Percentiles rank a stretch among this genome's conserved stretches.
Conservation (phyloP, 768 basidiomycete species). For the Stropharia rugosoannulata region DNA sequence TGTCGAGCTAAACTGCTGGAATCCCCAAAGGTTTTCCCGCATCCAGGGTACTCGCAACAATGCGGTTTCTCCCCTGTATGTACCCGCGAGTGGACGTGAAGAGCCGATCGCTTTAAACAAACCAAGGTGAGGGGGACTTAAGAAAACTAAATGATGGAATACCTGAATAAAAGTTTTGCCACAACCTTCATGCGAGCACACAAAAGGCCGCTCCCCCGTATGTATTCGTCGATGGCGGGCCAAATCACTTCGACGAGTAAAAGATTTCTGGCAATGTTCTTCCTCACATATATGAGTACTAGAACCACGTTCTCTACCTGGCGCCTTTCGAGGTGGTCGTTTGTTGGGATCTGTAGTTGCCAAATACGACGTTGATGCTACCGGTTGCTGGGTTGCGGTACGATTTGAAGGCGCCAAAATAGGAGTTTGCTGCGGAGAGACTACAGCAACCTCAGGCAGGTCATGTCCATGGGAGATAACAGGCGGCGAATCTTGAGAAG, state of each 20-base stretch:
- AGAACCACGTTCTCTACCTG: conserved; percentile 44
- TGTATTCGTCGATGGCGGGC: conserved; percentile 87
- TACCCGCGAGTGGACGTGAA: conserved; percentile 85
- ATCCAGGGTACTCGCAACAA: conserved; percentile 85
- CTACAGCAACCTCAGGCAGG: conserved; percentile 22
- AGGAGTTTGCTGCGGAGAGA: conserved; percentile 22
- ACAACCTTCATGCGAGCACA: conserved; percentile 69
- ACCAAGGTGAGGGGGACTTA: conserved; percentile 8
- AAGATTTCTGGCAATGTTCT: conserved; percentile 75
- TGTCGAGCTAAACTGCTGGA: conserved; percentile 91
- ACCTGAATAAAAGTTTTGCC: conserved; percentile 95
- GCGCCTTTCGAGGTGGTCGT: conserved; percentile 37
- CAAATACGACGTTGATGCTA: conserved; percentile 52
- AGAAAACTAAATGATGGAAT: conserved; percentile 4
- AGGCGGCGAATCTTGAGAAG: conserved; percentile 47
- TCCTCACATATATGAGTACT: conserved; percentile 67
- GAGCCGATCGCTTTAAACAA: conserved; percentile 69
- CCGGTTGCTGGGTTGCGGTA: conserved; percentile 30
- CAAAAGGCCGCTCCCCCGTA: conserved; percentile 85
- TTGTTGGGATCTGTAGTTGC: conserved; percentile 23
- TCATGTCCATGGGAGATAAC: conserved; percentile 44
- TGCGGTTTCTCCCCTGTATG: conserved; percentile 96
- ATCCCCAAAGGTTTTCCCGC: conserved; percentile 86
- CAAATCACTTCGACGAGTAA: conserved; percentile 82
- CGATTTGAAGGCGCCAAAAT: conserved; percentile 37